Evolutionary conservation across 257 asterid species (phyloP).

Genomic region (Rauvolfia tetraphylla): DNA sequence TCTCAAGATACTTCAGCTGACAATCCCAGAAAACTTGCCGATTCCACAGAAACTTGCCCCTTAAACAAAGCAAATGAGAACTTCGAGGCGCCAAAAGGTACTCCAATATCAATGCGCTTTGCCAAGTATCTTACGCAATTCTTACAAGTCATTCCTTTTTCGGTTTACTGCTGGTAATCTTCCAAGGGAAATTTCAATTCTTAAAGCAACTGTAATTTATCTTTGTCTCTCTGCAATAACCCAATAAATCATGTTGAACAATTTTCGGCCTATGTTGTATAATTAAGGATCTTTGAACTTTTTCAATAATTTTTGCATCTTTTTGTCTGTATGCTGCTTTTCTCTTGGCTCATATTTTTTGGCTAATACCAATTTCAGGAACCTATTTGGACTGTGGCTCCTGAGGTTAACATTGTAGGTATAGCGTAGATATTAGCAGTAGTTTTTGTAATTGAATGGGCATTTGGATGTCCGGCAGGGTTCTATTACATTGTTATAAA

Average conservation of each 20-base stretch:
- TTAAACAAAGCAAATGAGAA: conserved; percentile 27
- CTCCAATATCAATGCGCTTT: not conserved
- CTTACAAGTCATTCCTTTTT: not conserved
- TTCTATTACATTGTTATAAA: not conserved
- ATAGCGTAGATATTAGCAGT: not conserved
- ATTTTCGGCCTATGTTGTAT: not conserved
- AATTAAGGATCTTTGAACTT: not conserved
- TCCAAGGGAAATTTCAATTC: not conserved
- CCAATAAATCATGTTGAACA: not conserved
- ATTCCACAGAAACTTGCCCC: conserved; percentile 28
- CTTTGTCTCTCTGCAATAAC: not conserved
- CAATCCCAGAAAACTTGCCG: conserved; percentile 22
- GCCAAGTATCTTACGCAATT: not conserved
- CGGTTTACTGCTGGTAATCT: not conserved
- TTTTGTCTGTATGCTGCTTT: not conserved
- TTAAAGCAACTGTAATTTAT: not conserved
- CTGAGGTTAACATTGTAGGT: not conserved
- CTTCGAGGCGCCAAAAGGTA: conserved; percentile 34
- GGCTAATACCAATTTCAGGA: not conserved
- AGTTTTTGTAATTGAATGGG: not conserved
- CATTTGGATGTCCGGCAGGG: not conserved
- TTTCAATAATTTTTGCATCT: not conserved
- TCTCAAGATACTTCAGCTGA: conserved; percentile 30
- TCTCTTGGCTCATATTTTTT: not conserved
- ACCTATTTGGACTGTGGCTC: not conserved